Evolutionary conservation across 495 filamentous ascomycete species (phyloP), one percentile per base, ranked within the genome.

Genomic region (Penicillium verhagenii): DNA sequence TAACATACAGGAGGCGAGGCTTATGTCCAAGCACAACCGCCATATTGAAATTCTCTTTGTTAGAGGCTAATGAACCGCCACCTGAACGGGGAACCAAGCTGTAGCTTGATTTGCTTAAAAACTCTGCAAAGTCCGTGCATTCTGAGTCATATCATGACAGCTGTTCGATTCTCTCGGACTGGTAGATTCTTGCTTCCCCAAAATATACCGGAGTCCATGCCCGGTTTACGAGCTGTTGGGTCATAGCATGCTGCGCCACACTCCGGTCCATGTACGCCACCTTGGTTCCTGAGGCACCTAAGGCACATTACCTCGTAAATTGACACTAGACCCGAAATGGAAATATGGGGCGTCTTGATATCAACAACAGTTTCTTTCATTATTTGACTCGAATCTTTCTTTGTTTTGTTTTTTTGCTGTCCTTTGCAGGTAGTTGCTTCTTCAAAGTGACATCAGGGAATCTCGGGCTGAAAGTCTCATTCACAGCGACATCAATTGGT

Each of bases 41-140:
- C 52, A 59, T 29, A 25, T 49, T 21, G 11, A 44, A 53, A 56
- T 56, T 43, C 43, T 56, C 52, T 52, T 48, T 40, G 28, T 24
- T 21, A 11, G 37, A n/a, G 37, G 40, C 35, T 37, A 16, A 47
- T 42, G 48, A 3, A 14, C 14, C 52, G 28, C 52, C 57, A 37
- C 49, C 13, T 50, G 5, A 25, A 33, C n/a, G 24, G 38, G 43
- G 6, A 13, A 16, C 11, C 16, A n/a, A 52, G 43, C 46, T 55
- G n/a, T 18, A 55, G 57, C 43, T 49, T 60, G 25, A 18, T 37
- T 35, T 44, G 29, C 23, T 38, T 26, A 13, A 33, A 25, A 39
- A 46, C 3, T 47, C 29, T 19, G 40, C 38, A 28, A 16, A 26
- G 11, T 54, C 31, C 13, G 28, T 54, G 47, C 42, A 14, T 1